Percentiles rank a stretch among this genome's conserved stretches.
Conservation (phyloP, 305 asterid species). For the Fraxinus xanthoxyloides region DNA sequence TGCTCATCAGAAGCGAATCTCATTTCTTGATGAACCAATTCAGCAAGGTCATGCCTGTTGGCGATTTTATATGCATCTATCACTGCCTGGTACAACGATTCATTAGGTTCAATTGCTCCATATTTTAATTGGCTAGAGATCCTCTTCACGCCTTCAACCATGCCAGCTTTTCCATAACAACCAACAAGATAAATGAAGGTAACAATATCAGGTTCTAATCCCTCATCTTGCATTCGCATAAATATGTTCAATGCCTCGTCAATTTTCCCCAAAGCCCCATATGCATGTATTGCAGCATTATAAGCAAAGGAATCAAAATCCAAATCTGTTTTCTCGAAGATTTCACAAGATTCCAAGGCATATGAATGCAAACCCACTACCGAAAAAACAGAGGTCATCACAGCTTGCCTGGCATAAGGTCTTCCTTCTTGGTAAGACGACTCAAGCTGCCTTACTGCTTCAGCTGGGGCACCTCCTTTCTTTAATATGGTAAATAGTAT, state of each 20-base stretch:
- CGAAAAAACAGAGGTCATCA: slow-evolving; percentile 64
- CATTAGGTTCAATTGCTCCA: slow-evolving; percentile 56
- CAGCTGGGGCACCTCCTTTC: slow-evolving; percentile 65
- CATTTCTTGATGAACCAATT: slow-evolving; percentile 73
- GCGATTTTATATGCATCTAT: slow-evolving; percentile 58
- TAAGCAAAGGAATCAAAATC: slow-evolving; percentile 56
- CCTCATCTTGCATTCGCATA: slow-evolving; percentile 87
- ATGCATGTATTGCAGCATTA: slow-evolving; percentile 74
- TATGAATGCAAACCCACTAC: slow-evolving; percentile 59
- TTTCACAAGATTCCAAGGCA: slow-evolving; percentile 71
- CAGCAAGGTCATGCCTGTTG: slow-evolving; percentile 75
- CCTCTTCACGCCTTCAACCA: slow-evolving; percentile 88
- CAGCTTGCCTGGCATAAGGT: slow-evolving; percentile 73
- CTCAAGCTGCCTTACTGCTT: slow-evolving; percentile 65
- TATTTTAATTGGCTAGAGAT: slow-evolving; percentile 58
- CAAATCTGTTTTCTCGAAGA: slow-evolving; percentile 37
- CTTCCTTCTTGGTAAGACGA: slow-evolving; percentile 59
- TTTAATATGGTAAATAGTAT: slow-evolving; percentile 65
- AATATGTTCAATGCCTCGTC: slow-evolving; percentile 71
- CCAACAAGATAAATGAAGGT: slow-evolving; percentile 63
- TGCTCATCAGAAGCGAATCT: slow-evolving; percentile 42
- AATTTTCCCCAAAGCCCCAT: slow-evolving; percentile 56
- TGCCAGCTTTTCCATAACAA: slow-evolving; percentile 84
- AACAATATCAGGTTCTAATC: slow-evolving; percentile 73
- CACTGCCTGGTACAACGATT: slow-evolving; percentile 62